Evolutionary conservation across 208 protist genomes (phyloP), one percentile per base, ranked within the genome.

Genomic region (Leishmania tarentolae): DNA sequence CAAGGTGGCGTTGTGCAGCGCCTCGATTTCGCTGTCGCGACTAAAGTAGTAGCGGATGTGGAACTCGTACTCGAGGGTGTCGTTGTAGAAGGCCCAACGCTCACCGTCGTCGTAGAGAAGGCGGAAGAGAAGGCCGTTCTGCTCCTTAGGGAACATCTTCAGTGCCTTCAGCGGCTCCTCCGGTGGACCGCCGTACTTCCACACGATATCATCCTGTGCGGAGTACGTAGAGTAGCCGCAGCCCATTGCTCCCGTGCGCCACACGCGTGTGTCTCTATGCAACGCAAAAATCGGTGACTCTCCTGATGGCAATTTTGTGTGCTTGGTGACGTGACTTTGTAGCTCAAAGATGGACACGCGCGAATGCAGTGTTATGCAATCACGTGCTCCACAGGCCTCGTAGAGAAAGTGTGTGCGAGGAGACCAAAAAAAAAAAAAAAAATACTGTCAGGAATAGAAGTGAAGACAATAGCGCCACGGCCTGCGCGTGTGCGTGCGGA

Each of bases 51-150:
- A 95, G 70, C 79, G 82, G 50, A 95, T 86, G 80, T 95, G 91
- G 57, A 95, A 92, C 75, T 95, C 89, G 79, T 93, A 95, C 82
- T 93, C 87, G 52, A 87, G 82, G 11, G 91, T 94, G 87, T 94
- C 91, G 65, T 94, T 94, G 78, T 94, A 94, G 68, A 94, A 94
- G 40, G 84, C 87, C 91, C 91, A 95, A 63, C 88, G 88, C 81
- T 91, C 85, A 21, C 87, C 87, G 71, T 88, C 82, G 72, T 90
- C 85, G 86, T 92, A 88, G 35, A 91, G 68, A 3, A 94, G 85
- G 71, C 91, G 91, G 79, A 94, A 94, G 35, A 92, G 87, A 28
- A 94, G 86, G 3, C 91, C 91, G 68, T 94, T 94, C 63, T 92
- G 84, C 57, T 91, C 83, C 74, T 91, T 90, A 19, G 88, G 88